Evolutionary conservation across 2,329 filamentous ascomycete genomes (phyloP), one percentile per base, ranked within the genome.

Genomic region (Trichoderma hamatum): DNA sequence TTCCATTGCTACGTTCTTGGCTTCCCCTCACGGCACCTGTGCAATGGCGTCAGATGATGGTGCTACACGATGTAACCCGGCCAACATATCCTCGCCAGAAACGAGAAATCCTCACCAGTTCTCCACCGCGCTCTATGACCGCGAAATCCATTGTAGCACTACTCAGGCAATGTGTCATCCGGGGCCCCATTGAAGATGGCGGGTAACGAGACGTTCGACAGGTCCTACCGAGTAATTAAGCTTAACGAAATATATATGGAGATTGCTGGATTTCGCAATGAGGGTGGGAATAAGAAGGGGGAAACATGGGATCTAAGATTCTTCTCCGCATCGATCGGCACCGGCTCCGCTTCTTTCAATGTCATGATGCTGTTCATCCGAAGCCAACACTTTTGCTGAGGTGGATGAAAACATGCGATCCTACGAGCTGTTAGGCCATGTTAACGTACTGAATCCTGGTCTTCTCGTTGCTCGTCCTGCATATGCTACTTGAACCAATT

Each of bases 241-340:
- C 60, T 63, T 63, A 63, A 63, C 14, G 19, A 52, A 36, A 39
- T 52, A 63, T 52, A 63, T 63, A 63, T 63, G 60, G 60, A 63
- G 60, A 46, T 49, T 21, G 28, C 30, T 63, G 46, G 21, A 21
- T 64, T 63, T 54, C 5, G 26, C 24, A 24, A 10, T 16, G 32
- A 14, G 21, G 16, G 61, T 13, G 51, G 39, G 34, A 55, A 39
- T 55, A 51, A 26, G 43, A 54, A 49, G 21, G 16, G 19, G n/a
- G 54, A 39, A 49, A 21, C 51, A 46, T 32, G 32, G 39, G 51
- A 55, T 65, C 51, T 43, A 10, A 24, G n/a, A 52, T 56, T 55
- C 34, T 69, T 67, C 67, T 69, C 62, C 67, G 62, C 67, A 69
- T 52, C 36, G 67, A 69, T 69, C 67, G 52, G 30, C 62, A 67